Evolutionary conservation across 306 rosid species (phyloP).

Genomic region (Cucurbita ficifolia): DNA sequence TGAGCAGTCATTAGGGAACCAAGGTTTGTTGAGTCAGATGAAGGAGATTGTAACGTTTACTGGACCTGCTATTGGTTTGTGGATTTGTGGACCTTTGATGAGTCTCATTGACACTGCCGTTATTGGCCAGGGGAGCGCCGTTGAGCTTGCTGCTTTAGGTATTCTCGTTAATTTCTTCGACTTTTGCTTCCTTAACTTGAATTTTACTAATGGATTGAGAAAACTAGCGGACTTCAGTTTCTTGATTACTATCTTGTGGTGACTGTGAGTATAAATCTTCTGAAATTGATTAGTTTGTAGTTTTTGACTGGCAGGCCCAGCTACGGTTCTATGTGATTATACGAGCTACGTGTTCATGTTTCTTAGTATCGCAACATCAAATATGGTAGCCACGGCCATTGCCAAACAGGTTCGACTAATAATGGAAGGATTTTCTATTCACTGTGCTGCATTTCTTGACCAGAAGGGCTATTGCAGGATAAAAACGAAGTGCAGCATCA

Average conservation of each 20-base stretch:
- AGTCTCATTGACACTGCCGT: slow-evolving; percentile 80
- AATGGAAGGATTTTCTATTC: not conserved
- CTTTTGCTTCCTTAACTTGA: not conserved
- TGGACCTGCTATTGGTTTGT: slow-evolving; percentile 70
- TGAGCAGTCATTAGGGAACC: slow-evolving; percentile 20
- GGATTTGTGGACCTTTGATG: slow-evolving; percentile 81
- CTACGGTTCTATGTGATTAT: slow-evolving; percentile 68
- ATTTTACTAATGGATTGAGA: not conserved
- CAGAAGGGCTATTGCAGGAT: slow-evolving; percentile 31
- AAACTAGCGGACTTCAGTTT: not conserved
- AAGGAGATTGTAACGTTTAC: slow-evolving; percentile 55
- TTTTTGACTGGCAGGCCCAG: slow-evolving; percentile 46
- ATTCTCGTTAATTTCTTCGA: not conserved
- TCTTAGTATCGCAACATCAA: slow-evolving; percentile 79
- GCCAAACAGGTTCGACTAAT: slow-evolving; percentile 45
- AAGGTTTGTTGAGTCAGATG: slow-evolving; percentile 50
- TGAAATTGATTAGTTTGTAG: not conserved
- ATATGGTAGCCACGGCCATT: slow-evolving; percentile 84
- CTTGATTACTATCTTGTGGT: not conserved
- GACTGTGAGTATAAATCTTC: not conserved
- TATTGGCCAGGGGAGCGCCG: slow-evolving; percentile 76
- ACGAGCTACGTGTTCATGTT: slow-evolving; percentile 73
- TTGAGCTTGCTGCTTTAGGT: slow-evolving; percentile 95
- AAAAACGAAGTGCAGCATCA: slow-evolving; percentile 69
- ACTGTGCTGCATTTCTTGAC: slow-evolving; percentile 4